Evolutionary conservation across 139 green algal genomes (phyloP).

Genomic region (Closterium sp.): DNA sequence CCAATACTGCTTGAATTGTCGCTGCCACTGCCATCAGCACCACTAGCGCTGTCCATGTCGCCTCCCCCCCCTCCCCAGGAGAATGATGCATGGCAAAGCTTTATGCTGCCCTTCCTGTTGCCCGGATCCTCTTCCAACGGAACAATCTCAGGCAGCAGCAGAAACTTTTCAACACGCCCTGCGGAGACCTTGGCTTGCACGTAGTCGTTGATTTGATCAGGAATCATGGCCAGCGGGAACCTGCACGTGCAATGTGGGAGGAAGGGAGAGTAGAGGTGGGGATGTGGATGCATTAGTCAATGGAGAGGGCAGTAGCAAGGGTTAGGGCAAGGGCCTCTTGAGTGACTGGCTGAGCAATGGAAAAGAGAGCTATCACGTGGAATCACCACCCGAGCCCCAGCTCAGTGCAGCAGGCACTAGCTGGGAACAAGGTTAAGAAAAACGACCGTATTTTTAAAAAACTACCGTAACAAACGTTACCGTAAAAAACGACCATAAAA

Average conservation of each 20-base stretch:
- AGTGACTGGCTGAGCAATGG: too few species aligned
- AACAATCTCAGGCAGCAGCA: constrained; percentile 22
- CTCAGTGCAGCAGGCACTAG: too few species aligned
- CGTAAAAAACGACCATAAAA: too few species aligned
- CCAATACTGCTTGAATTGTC: not conserved
- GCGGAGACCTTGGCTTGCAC: constrained; percentile 44
- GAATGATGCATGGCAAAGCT: constrained; percentile 2
- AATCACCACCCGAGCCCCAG: not conserved
- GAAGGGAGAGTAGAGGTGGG: not conserved
- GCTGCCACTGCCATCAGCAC: not conserved
- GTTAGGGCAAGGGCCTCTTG: too few species aligned
- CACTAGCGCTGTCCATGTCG: not conserved
- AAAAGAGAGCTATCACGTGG: too few species aligned
- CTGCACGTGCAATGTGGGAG: not conserved
- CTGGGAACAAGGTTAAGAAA: too few species aligned
- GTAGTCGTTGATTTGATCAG: constrained; percentile 59
- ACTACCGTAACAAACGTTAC: too few species aligned
- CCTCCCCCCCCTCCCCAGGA: not conserved
- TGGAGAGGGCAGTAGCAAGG: too few species aligned
- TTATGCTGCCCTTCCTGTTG: constrained; percentile 3
- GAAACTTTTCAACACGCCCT: constrained; percentile 41
- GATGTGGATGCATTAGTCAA: too few species aligned
- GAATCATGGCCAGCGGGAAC: constrained; percentile 88
- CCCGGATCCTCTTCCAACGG: not conserved
- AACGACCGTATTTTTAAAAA: too few species aligned